These are phyloP conservation scores for Cordyceps tenuipes DNA, from an alignment of 2,329 filamentous ascomycete species.

Conservation along the genomic window DNA sequence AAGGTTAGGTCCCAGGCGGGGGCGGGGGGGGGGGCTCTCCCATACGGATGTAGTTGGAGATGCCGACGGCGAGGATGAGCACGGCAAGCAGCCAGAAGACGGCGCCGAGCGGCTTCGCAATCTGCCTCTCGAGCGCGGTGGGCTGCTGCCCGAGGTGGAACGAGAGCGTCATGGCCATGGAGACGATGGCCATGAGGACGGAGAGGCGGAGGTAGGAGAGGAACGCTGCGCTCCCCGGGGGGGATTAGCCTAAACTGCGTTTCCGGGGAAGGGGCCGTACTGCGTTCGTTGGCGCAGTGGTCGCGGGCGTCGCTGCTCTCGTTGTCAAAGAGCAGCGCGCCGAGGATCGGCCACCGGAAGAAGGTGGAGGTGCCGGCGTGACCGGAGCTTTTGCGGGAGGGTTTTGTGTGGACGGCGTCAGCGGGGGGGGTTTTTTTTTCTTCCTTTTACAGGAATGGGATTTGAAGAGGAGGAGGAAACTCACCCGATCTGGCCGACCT, in stretches of 20 bases:
- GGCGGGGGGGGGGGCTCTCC: not conserved
- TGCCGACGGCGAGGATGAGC: conserved; percentile 65
- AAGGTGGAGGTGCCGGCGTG: conserved; percentile 37
- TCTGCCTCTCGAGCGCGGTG: conserved; percentile 58
- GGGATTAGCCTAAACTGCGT: no score
- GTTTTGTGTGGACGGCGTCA: not conserved
- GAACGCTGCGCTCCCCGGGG: conserved; percentile 44
- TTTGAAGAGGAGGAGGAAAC: conserved; percentile 9
- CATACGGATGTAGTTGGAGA: conserved; percentile 79
- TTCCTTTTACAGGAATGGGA: no score
- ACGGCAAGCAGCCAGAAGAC: conserved; percentile 81
- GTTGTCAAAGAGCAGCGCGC: conserved; percentile 66
- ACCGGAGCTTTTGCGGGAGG: conserved; percentile 15
- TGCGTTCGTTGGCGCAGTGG: conserved; percentile 72
- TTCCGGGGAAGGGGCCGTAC: conserved; percentile 24
- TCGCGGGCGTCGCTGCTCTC: conserved; percentile 66
- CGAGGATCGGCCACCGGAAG: conserved; percentile 53
- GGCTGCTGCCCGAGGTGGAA: conserved; percentile 81
- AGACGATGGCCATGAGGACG: conserved; percentile 84
- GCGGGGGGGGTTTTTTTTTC: no score
- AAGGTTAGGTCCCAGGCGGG: no score
- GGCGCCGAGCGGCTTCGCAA: conserved; percentile 76
- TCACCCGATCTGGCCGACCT: conserved; percentile 34
- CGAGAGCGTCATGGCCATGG: conserved; percentile 82
- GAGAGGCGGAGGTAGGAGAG: conserved; percentile 85